These are phyloP conservation scores for Coemansia asiatica DNA, from an alignment of 192 early-diverging fungal species.

Conservation along the genomic window DNA sequence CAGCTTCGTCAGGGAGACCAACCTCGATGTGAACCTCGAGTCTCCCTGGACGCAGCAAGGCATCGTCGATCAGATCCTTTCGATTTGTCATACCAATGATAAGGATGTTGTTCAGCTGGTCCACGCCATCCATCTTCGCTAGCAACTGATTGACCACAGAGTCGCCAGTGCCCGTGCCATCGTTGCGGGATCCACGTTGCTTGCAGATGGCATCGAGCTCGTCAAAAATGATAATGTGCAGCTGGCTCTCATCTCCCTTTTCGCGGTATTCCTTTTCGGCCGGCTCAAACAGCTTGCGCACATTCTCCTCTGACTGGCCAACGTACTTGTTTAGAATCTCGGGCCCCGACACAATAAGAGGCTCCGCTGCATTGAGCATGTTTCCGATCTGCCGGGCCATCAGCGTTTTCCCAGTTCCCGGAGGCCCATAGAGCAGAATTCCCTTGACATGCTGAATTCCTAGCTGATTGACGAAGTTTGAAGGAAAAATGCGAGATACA, in stretches of 20 bases:
- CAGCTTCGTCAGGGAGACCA: constrained; percentile 86
- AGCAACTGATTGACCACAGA: constrained; percentile 97
- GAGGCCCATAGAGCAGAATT: constrained; percentile 86
- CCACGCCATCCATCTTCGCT: constrained; percentile 99
- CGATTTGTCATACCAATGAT: constrained; percentile 99
- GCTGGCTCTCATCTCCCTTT: constrained; percentile 82
- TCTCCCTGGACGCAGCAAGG: constrained; percentile 90
- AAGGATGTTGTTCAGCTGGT: constrained; percentile 96
- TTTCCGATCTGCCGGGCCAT: constrained; percentile 99
- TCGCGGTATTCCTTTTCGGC: constrained; percentile 95
- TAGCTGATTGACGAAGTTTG: constrained; percentile 85
- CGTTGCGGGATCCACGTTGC: constrained; percentile 89
- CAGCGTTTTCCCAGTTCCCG: constrained; percentile 96
- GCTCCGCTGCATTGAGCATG: constrained; percentile 94
- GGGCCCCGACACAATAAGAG: constrained; percentile 93
- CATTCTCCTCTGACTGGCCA: constrained; percentile 94
- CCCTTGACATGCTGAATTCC: constrained; percentile 99
- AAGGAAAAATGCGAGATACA: constrained; percentile 95
- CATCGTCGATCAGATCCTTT: constrained; percentile 98
- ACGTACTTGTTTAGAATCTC: constrained; percentile 97
- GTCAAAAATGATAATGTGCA: constrained; percentile 99
- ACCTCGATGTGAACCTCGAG: constrained; percentile 98
- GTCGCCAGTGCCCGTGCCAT: constrained; percentile 93
- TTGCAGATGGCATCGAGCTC: constrained; percentile 99
- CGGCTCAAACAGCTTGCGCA: constrained; percentile 92